Base-by-base conservation (phyloP, 2,329 filamentous ascomycete genomes). In the Onygenales sp. region DNA sequence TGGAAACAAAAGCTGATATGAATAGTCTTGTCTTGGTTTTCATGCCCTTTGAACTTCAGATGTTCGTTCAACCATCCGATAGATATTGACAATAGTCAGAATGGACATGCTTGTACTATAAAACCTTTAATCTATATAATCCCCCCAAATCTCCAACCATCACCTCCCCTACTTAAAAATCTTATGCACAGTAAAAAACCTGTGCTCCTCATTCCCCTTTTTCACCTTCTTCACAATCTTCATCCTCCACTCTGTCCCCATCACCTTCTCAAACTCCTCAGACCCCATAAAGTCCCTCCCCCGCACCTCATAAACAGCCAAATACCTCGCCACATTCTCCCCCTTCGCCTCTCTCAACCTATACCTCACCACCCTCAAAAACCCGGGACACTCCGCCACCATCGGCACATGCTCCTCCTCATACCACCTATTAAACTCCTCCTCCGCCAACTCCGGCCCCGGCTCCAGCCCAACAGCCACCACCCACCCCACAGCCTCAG, bases 371-470 rank as follows among this genome's bases (percentile, higher is more conserved):
- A 14, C 38, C 11, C 89, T 82, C 55, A 87, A 71, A 87, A 88
- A 95, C 3, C 89, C 89, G 0, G 87, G 85, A 0, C 90, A 79
- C 63, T 85, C 85, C 57, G 83, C 75, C 55, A 94, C 66, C 78
- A 90, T 79, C 2, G 78, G 75, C 21, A 85, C 76, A 66, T 93
- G 87, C 66, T 93, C 87, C 57, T 89, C 81, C 32, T 79, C 71
- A 64, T 87, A 86, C 87, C 87, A 94, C 64, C 77, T 81, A 52
- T 77, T 69, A 52, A 84, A 75, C 44, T 85, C 77, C 31, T 79
- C 77, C 27, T 78, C 75, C 32, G 80, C 70, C 50, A 82, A 72
- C 21, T 79, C 69, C 38, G 38, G 38, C 11, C 38, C 38, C 3
- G 38, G 38, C 64, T 89, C 84, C 50, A 85, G 68, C 14, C 3